Conservation (phyloP, 2,329 filamentous ascomycete species). For the Geoglossum cookeanum region DNA sequence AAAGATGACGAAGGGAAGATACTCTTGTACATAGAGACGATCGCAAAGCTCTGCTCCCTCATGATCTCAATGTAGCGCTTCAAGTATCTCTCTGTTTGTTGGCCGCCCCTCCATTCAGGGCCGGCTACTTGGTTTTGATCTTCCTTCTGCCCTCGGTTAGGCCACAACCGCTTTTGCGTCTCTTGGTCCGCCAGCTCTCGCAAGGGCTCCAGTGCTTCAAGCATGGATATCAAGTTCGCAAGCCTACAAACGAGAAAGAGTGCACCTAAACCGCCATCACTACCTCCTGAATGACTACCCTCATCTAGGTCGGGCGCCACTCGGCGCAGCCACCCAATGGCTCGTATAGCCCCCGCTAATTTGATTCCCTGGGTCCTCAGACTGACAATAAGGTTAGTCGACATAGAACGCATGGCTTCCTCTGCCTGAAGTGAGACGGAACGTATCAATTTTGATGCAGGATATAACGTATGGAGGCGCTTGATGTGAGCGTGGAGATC, state of each 20-base stretch:
- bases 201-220: conserved; percentile 69
- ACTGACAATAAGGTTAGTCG: conserved; percentile 59
- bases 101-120: conserved; percentile 45
- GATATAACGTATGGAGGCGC: conserved; percentile 64
- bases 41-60: conserved; percentile 89
- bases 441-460: conserved; percentile 53
- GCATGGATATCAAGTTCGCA: conserved; percentile 56
- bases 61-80: conserved; percentile 97
- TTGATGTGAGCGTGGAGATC: conserved; percentile 91
- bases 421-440: conserved; percentile 63
- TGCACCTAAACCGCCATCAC: conserved; percentile 54
- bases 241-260: conserved; percentile 78
- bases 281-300: conserved; percentile 9
- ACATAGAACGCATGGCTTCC: conserved; percentile 73
- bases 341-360: conserved; percentile 75
- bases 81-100: conserved; percentile 84
- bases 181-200: conserved; percentile 83
- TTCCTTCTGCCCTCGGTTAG: conserved; percentile 8
- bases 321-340: conserved; percentile 74
- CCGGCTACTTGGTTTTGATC: conserved; percentile 5
- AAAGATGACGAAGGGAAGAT: conserved; percentile 50
- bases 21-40: conserved; percentile 83
- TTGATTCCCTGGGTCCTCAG: conserved; percentile 66
- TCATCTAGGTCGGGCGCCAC: conserved; percentile 63
- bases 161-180: conserved; percentile 26